Conservation (phyloP, 345 rosid genomes). For the Hirschfeldia incana region DNA sequence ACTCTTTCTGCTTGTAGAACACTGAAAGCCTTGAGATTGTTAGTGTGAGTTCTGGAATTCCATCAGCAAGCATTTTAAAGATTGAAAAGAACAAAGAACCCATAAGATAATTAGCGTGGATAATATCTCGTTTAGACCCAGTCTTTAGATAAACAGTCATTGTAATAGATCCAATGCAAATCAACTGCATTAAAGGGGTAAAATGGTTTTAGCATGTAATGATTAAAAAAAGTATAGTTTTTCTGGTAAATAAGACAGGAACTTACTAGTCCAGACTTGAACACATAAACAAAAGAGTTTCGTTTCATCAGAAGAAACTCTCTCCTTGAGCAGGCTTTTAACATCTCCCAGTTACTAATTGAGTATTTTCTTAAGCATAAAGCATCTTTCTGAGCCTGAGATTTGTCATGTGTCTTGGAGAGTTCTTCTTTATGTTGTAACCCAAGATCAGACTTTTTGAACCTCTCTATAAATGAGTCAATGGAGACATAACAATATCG, state of each 20-base stretch:
- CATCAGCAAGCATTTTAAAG: slow-evolving; percentile 46
- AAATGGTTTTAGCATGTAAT: not conserved
- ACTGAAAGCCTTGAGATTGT: slow-evolving; percentile 48
- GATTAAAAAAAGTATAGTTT: not conserved
- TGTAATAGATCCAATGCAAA: slow-evolving; percentile 39
- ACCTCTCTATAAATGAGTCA: slow-evolving; percentile 37
- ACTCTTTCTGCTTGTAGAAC: slow-evolving; percentile 47
- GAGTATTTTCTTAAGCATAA: slow-evolving; percentile 42
- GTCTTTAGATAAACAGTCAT: slow-evolving; percentile 47
- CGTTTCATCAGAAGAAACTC: slow-evolving; percentile 53
- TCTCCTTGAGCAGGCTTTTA: slow-evolving; percentile 50
- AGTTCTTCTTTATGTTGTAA: slow-evolving; percentile 37
- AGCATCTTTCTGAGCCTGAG: slow-evolving; percentile 30
- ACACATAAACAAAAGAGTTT: slow-evolving; percentile 46
- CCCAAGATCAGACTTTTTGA: slow-evolving; percentile 37
- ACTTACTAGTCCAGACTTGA: slow-evolving; percentile 45
- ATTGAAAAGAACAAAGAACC: slow-evolving; percentile 43
- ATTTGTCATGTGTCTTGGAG: slow-evolving; percentile 33
- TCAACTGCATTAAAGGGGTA: slow-evolving; percentile 25
- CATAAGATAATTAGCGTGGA: slow-evolving; percentile 44
- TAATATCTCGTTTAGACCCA: slow-evolving; percentile 33
- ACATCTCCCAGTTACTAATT: slow-evolving; percentile 42
- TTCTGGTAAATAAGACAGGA: not conserved
- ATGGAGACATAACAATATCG: slow-evolving; percentile 46
- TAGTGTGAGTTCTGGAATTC: slow-evolving; percentile 49